Conservation (phyloP, 192 early-diverging fungal species). For the Rhizoclosmatium globosum region DNA sequence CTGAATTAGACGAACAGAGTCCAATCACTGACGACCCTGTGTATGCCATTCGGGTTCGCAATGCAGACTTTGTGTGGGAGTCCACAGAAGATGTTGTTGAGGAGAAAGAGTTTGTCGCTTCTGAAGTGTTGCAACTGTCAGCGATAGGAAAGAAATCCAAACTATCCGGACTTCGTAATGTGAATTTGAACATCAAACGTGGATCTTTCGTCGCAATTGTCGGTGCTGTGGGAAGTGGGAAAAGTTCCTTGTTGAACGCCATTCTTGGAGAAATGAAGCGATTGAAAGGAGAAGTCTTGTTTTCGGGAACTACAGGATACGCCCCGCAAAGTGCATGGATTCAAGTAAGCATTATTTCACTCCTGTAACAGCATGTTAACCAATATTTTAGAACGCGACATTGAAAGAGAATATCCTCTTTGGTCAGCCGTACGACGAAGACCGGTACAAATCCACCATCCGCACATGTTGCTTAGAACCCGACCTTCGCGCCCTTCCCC, state of each 20-base stretch:
- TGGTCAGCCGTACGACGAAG: slow-evolving; percentile 65
- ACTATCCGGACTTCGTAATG: slow-evolving; percentile 36
- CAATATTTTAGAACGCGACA: slow-evolving; percentile 71
- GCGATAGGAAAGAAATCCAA: slow-evolving; percentile 1
- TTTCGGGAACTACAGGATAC: slow-evolving; percentile 78
- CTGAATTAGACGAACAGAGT: slow-evolving; percentile 63
- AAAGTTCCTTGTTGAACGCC: slow-evolving; percentile 82
- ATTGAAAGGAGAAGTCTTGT: slow-evolving; percentile 58
- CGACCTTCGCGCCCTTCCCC: slow-evolving; percentile 70
- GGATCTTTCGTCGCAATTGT: slow-evolving; percentile 80
- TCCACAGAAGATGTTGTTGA: slow-evolving; percentile 75
- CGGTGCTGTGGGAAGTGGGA: slow-evolving; percentile 85
- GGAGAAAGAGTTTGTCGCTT: slow-evolving; percentile 19
- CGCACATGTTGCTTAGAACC: slow-evolving; percentile 73
- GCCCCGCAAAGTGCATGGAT: slow-evolving; percentile 89
- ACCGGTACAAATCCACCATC: slow-evolving; percentile 68
- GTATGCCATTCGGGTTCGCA: slow-evolving; percentile 47
- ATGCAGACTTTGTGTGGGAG: slow-evolving; percentile 70
- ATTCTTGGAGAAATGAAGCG: slow-evolving; percentile 84
- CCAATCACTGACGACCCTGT: slow-evolving; percentile 51
- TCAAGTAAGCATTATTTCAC: slow-evolving; percentile 55
- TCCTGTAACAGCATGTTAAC: slow-evolving; percentile 82
- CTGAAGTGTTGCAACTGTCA: not conserved
- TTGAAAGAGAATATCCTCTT: slow-evolving; percentile 74
- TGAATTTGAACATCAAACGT: slow-evolving; percentile 56